phyloP scores from a whole-genome alignment of 2,329 filamentous ascomycete species.

The Sclerotinia minor region DNA sequence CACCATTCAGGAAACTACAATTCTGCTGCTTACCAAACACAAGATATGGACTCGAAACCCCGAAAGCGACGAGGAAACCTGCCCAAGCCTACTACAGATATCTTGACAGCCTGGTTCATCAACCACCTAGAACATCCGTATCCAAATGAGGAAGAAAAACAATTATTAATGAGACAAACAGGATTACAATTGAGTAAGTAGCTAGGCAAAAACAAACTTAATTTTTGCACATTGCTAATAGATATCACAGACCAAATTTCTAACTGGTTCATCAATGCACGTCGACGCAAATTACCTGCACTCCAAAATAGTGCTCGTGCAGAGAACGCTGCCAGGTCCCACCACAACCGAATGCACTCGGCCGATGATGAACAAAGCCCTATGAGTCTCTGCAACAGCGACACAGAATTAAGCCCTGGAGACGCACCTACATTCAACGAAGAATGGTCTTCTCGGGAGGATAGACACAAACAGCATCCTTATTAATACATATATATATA shows the following conservation, averaged over 20 bases:
- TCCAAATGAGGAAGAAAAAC: constrained; percentile 84
- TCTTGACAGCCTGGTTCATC: constrained; percentile 76
- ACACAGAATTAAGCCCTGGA: not conserved
- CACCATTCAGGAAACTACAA: constrained; percentile 15
- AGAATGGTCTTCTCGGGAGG: not conserved
- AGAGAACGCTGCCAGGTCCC: constrained; percentile 38
- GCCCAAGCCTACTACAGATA: constrained; percentile 85
- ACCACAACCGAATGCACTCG: constrained; percentile 24
- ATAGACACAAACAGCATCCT: not conserved
- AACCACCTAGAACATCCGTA: constrained; percentile 80
- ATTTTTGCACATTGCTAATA: constrained; percentile 9
- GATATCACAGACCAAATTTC: constrained; percentile 61
- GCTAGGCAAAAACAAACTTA: not conserved
- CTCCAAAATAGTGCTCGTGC: constrained; percentile 38
- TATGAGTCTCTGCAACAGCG: constrained; percentile 14
- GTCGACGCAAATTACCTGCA: constrained; percentile 60
- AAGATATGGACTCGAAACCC: constrained; percentile 34
- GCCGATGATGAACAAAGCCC: constrained; percentile 1
- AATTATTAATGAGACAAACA: constrained; percentile 74
- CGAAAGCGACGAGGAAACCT: constrained; percentile 76
- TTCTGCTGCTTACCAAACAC: constrained; percentile 2
- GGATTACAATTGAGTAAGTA: constrained; percentile 74
- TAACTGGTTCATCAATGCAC: constrained; percentile 81
- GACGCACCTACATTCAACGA: not conserved
- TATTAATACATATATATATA: not conserved